phyloP scores from a whole-genome alignment of 176 grass and related monocot species.

The Elaeis guineensis region DNA sequence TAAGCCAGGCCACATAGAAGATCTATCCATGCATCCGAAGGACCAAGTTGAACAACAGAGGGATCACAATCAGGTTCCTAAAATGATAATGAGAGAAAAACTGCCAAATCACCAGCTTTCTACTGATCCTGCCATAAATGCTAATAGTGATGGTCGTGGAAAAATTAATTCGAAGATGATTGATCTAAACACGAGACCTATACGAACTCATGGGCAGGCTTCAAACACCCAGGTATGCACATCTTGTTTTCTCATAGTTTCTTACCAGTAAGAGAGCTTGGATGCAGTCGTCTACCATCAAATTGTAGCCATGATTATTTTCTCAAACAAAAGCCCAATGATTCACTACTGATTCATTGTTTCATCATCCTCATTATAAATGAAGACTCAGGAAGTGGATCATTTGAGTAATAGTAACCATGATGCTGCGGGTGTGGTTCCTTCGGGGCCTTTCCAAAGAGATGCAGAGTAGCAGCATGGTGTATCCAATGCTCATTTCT shows the following conservation, averaged over 20 bases:
- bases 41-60: conserved; percentile 33
- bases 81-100: conserved; percentile 35
- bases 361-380: conserved; percentile 7
- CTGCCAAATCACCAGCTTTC: conserved; percentile 39
- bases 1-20: conserved; percentile 61
- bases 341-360: no score
- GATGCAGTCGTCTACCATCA: no score
- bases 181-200: conserved; percentile 77
- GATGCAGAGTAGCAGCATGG: conserved; percentile 15
- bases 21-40: conserved; percentile 47
- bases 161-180: conserved; percentile 90
- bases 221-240: conserved; percentile 70
- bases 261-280: no score
- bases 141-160: conserved; percentile 37
- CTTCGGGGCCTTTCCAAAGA: conserved; percentile 40
- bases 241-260: background rate
- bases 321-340: no score
- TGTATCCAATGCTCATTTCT: background rate
- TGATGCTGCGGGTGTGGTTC: conserved; percentile 51
- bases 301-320: no score
- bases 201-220: conserved; percentile 49
- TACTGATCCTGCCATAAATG: conserved; percentile 33
- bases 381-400: conserved; percentile 51
- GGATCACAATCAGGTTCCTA: conserved; percentile 37
- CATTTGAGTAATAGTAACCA: conserved; percentile 42